Base-by-base conservation (phyloP, 345 rosid species). In the Leavenworthia alabamica region DNA sequence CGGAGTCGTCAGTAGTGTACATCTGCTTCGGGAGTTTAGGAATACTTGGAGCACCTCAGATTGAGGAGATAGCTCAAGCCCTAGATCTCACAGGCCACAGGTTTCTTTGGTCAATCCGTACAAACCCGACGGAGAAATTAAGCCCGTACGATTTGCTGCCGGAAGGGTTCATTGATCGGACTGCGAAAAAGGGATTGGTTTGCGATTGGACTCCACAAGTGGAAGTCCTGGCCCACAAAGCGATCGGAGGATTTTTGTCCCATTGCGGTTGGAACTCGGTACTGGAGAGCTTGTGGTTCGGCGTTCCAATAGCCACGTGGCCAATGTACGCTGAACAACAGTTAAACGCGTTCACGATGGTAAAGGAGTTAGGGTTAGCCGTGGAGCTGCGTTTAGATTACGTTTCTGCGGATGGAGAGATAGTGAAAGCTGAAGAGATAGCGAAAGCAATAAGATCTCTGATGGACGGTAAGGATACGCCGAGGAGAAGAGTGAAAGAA, bases 261-360 rank as follows among this genome's bases (percentile, higher is more conserved):
- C 85, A 83, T 13, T 76, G 79, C 2, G 83, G 88, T 1, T 78
- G 88, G 88, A 83, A 76, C 67, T 80, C 81, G 0, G 27, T 60
- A n/a, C 16, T 78, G 4, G 81, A 83, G 78, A 80, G 82, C 56
- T 54, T 83, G 59, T 75, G 82, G 88, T 62, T 41, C 31, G 79
- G 83, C 3, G 80, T 77, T 28, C 76, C 83, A 1, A 73, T 72
- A 1, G 74, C 54, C 3, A 70, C 86, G 2, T 83, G 74, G 86
- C 84, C 84, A 3, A 45, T 81, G 40, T 75, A 74, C 6, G 82
- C 78, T 0, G 84, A 83, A 41, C 84, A 79, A 20, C 89, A 81
- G 72, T 60, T 77, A 7, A 83, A 78, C 7, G 89, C 81, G 0
- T 81, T 74, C 28, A 41, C 17, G 12, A 77, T 79, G 82, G 77